These are phyloP conservation scores for Penicillium verrucosum DNA, from an alignment of 2,329 filamentous ascomycete species.

Conservation along the genomic window DNA sequence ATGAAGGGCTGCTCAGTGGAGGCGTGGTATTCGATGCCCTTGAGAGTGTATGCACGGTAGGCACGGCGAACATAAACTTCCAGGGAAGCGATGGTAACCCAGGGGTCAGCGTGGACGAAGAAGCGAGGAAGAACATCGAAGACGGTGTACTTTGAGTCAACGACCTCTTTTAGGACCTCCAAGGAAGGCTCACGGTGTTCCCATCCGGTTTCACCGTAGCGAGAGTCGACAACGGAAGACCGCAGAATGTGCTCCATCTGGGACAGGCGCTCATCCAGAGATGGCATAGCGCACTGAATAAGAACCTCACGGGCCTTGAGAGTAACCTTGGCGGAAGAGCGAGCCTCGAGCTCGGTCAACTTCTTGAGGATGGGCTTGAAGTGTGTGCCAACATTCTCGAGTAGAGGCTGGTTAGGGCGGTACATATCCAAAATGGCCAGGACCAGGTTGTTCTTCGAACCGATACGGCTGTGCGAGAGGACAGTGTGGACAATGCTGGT, in stretches of 20 bases:
- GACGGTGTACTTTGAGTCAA: slow-evolving; percentile 97
- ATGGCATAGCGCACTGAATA: slow-evolving; percentile 94
- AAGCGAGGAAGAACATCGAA: slow-evolving; percentile 94
- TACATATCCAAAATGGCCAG: slow-evolving; percentile 91
- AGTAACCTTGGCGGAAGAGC: slow-evolving; percentile 85
- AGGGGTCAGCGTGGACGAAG: slow-evolving; percentile 90
- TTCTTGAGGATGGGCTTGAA: slow-evolving; percentile 78
- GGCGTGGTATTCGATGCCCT: slow-evolving; percentile 82
- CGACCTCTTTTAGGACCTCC: slow-evolving; percentile 91
- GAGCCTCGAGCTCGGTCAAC: slow-evolving; percentile 86
- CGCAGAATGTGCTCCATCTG: slow-evolving; percentile 99
- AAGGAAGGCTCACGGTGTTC: slow-evolving; percentile 91
- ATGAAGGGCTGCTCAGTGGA: slow-evolving; percentile 68
- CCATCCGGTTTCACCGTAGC: slow-evolving; percentile 95
- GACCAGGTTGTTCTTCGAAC: slow-evolving; percentile 89
- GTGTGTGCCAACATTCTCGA: slow-evolving; percentile 83
- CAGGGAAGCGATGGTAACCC: slow-evolving; percentile 88
- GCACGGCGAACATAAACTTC: slow-evolving; percentile 96
- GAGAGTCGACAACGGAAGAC: slow-evolving; percentile 92
- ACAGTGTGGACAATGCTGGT: slow-evolving; percentile 80
- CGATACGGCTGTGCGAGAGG: slow-evolving; percentile 88
- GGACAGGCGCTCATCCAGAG: slow-evolving; percentile 85
- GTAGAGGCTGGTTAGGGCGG: slow-evolving; percentile 86
- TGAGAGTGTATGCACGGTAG: slow-evolving; percentile 92
- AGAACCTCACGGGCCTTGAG: slow-evolving; percentile 96